Evolutionary conservation across 306 rosid species (phyloP), one percentile per base, ranked within the genome.

Genomic region (Prunus kanzakura): DNA sequence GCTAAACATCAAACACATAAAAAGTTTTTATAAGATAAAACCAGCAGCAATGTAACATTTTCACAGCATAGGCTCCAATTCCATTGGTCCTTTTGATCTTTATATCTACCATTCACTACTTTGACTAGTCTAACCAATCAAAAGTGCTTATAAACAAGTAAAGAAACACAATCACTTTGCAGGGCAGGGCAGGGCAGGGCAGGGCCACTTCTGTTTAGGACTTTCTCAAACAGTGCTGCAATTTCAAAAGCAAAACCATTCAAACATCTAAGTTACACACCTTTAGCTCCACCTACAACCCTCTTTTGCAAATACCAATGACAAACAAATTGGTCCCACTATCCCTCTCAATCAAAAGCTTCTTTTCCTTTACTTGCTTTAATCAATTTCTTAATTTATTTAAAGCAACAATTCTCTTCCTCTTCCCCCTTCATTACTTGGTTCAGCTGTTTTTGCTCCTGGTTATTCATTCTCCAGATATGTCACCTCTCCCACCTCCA

Each of bases 261-360:
- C 87, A 82, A 86, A 85, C 71, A 74, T 22, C 73, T 68, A 66
- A 71, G 72, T 54, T 75, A 67, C 83, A 65, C 76, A 81, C 78
- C 89, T 87, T 83, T 83, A 87, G 72, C 81, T 82, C 79, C 82
- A 27, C 73, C 77, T 47, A 71, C 45, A 64, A 45, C 50, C 11
- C 12, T 56, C 87, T 83, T 90, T 89, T 35, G 55, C 80, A 83
- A 83, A 79, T 79, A 73, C 69, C 89, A 35, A 86, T 50, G 68
- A 69, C 55, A 81, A 82, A 78, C 82, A 82, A 64, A 41, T 12
- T 80, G 85, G 78, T 71, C 91, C 91, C 84, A 80, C 88, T 71
- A 22, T 52, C 20, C 72, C 64, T 67, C 79, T 78, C 81, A 76
- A 74, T 69, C 82, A 81, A 89, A 93, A 87, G 82, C 80, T 75